These are phyloP conservation scores for Dalbergia cochinchinensis DNA, from an alignment of 306 rosid species.

Conservation along the genomic window DNA sequence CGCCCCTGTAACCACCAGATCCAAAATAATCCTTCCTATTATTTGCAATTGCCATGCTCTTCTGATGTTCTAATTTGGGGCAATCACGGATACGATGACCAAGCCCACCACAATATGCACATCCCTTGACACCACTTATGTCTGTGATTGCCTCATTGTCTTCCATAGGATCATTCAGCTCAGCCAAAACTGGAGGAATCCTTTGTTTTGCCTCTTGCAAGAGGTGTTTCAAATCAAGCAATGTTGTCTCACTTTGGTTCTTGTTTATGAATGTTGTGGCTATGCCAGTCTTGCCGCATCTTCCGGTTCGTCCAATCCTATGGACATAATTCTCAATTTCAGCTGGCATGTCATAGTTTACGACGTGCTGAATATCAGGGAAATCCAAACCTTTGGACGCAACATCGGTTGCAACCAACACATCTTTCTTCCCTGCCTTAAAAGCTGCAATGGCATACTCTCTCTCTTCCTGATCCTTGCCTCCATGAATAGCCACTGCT, in stretches of 20 bases:
- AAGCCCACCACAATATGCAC: conserved; percentile 39
- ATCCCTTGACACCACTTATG: conserved; percentile 55
- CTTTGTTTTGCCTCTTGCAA: conserved; percentile 6
- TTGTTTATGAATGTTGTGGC: conserved; percentile 8
- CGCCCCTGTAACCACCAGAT: conserved; percentile 41
- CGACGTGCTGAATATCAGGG: conserved; percentile 7
- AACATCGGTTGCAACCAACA: conserved; percentile 7
- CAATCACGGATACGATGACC: conserved; percentile 8
- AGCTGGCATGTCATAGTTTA: conserved; percentile 5
- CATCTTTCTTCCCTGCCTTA: conserved; percentile 8
- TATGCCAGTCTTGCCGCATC: conserved; percentile 60
- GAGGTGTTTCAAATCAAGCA: conserved; percentile 4
- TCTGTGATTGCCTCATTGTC: conserved; percentile 55
- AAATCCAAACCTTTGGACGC: conserved; percentile 4
- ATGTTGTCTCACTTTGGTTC: conserved; percentile 7
- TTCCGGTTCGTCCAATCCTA: conserved; percentile 5
- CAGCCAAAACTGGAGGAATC: conserved; percentile 1
- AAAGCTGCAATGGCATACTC: conserved; percentile 46
- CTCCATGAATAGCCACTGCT: conserved; percentile 87
- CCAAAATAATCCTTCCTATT: conserved; percentile 9
- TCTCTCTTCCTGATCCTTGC: conserved; percentile 85
- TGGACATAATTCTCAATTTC: neutral
- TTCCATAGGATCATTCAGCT: conserved; percentile 11
- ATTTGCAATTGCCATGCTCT: conserved; percentile 7
- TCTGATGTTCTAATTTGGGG: conserved; percentile 6